Percentiles rank a stretch among this genome's conserved stretches.
Evolutionary conservation across 805 yeast species (phyloP).

Genomic region (Tetrapisispora arboricola): DNA sequence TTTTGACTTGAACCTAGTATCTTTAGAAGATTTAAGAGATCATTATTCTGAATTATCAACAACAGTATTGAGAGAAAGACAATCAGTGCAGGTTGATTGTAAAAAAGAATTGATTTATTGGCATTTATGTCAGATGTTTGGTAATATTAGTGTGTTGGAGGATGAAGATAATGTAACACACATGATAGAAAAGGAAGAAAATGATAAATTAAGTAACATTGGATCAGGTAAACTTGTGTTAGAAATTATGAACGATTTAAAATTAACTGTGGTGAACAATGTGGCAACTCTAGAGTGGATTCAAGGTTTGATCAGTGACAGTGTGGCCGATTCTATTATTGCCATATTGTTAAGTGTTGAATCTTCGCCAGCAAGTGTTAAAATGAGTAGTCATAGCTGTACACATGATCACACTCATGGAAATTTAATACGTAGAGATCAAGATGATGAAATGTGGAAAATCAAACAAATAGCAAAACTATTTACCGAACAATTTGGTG

Average conservation of each 20-base stretch:
- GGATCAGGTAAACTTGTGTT: conserved; percentile 36
- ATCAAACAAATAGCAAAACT: conserved; percentile 49
- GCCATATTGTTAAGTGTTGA: conserved; percentile 89
- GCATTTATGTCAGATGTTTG: conserved; percentile 95
- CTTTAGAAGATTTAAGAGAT: conserved; percentile 80
- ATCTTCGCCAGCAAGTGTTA: conserved; percentile 90
- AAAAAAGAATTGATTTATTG: conserved; percentile 70
- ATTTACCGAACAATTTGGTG: conserved; percentile 82
- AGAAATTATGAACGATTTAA: conserved; percentile 56
- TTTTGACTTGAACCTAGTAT: conserved; percentile 74
- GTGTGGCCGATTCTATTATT: conserved; percentile 87
- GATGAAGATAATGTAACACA: conserved; percentile 38
- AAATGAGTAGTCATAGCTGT: conserved; percentile 58
- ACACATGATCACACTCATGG: conserved; percentile 32
- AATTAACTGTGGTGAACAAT: conserved; percentile 37
- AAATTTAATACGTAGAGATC: conserved; percentile 8
- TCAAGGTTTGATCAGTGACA: conserved; percentile 79
- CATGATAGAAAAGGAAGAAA: conserved; percentile 28
- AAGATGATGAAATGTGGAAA: conserved; percentile 26
- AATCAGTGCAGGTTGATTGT: conserved; percentile 67
- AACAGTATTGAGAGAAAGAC: conserved; percentile 73
- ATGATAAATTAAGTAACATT: conserved; percentile 16
- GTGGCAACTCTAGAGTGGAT: conserved; percentile 77
- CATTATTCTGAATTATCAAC: conserved; percentile 73
- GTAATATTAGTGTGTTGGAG: conserved; percentile 53